Percentiles rank a stretch among this genome's conserved stretches.
phyloP scores from a whole-genome alignment of 208 protist species.

The Acanthamoeba triangularis region DNA sequence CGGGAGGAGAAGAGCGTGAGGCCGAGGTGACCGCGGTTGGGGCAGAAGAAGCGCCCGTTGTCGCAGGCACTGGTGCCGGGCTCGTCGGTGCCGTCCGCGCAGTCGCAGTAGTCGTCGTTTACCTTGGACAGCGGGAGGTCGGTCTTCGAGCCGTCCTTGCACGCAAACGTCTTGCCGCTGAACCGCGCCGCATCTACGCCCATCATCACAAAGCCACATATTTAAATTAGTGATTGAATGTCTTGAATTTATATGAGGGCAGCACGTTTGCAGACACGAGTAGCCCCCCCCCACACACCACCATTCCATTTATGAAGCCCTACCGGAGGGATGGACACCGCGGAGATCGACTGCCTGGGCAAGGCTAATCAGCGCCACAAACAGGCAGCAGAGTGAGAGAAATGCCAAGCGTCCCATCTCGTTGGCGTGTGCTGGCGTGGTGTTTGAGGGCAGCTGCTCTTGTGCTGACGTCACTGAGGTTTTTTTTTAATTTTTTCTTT shows the following conservation, averaged over 20 bases:
- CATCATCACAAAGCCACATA: not conserved
- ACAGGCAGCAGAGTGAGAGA: no score
- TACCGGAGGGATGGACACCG: not conserved
- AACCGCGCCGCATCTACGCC: conserved; percentile 23
- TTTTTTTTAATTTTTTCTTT: no score
- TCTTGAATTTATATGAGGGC: not conserved
- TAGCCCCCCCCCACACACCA: no score
- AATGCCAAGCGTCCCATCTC: no score
- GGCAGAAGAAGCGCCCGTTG: conserved; percentile 93
- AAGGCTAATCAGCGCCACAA: no score
- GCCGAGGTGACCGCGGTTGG: conserved; percentile 89
- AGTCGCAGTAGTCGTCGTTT: conserved; percentile 98
- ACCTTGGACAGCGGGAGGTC: conserved; percentile 84
- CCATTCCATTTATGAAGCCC: not conserved
- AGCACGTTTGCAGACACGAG: no score
- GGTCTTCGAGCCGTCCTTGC: conserved; percentile 61
- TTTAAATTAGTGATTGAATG: not conserved
- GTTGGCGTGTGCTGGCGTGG: no score
- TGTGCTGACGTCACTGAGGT: no score
- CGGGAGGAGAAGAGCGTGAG: conserved; percentile 89
- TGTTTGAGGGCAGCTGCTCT: no score
- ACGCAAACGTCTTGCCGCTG: conserved; percentile 11
- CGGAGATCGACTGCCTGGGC: not conserved
- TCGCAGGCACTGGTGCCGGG: conserved; percentile 93
- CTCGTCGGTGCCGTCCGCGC: conserved; percentile 96